Conservation (phyloP, 345 rosid genomes). For the Brassica carinata region DNA sequence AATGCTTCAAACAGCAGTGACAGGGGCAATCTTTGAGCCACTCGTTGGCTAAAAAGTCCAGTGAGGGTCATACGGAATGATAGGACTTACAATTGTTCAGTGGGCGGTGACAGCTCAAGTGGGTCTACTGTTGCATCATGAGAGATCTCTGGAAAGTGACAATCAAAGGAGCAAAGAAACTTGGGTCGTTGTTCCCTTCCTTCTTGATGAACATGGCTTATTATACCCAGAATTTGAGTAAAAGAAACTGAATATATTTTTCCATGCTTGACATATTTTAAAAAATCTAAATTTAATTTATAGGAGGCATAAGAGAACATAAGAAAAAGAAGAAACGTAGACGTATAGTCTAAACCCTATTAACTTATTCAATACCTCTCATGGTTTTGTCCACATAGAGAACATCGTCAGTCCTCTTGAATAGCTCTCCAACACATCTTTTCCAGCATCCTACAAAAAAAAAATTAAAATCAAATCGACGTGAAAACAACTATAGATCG, state of each 20-base stretch:
- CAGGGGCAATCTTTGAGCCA: conserved; percentile 74
- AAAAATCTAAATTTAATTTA: too few relatives aligned
- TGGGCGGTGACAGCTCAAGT: too few relatives aligned
- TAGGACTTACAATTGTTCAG: conserved; percentile 74
- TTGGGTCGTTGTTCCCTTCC: conserved; percentile 26
- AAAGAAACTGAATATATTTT: too few relatives aligned
- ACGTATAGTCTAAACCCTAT: too few relatives aligned
- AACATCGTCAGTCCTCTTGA: too few relatives aligned
- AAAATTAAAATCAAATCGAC: not conserved
- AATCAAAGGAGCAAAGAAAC: conserved; percentile 16
- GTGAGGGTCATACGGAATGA: conserved; percentile 83
- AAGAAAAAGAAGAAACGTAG: too few relatives aligned
- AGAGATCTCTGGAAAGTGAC: conserved; percentile 6
- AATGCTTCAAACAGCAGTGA: conserved; percentile 60
- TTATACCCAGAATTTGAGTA: too few relatives aligned
- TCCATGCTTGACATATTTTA: too few relatives aligned
- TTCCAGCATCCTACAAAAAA: conserved; percentile 76
- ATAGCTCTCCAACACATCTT: conserved; percentile 42
- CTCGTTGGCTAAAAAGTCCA: conserved; percentile 89
- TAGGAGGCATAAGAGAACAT: too few relatives aligned
- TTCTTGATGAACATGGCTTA: conserved; percentile 10
- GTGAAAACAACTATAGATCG: not conserved
- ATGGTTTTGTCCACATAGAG: conserved; percentile 45
- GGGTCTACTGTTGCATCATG: not conserved
- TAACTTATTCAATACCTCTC: conserved; percentile 4